Base-by-base conservation (phyloP, 257 asterid species). In the Galeopsis tetrahit region DNA sequence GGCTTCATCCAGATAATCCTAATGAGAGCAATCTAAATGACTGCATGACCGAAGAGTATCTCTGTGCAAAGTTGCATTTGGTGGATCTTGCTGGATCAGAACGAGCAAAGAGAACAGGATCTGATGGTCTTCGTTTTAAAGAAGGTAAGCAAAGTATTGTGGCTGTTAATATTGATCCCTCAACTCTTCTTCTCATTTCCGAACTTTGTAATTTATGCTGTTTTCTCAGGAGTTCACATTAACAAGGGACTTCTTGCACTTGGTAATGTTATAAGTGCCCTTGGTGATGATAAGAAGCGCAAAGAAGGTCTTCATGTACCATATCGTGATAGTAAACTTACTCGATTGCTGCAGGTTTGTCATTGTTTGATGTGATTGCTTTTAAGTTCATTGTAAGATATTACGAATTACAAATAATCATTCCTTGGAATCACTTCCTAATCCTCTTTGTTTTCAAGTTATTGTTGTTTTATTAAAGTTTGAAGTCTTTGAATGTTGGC, bases 71-170 rank as follows among this genome's bases (percentile, higher is more conserved):
- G 80, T 77, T 95, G 87, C 99, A 95, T 85, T 88, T 92, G 84
- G 99, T 95, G 79, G 99, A 95, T 82, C 98, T 95, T 72, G 99
- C 99, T 79, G 99, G 99, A 74, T 95, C 99, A 55, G 99, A 95
- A 78, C 87, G 99, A 6, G 99, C 99, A 17, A 95, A 95, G 87
- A 84, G 98, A 82, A 95, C 99, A 10, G 99, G 99, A 49, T 95
- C 99, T 38, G 97, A 92, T 75, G 99, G 99, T 71, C 85, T 95
- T 67, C 98, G 99, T 65, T 95, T 95, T 79, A 95, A 92, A 82
- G 99, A 95, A 92, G 99, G 99, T 85, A 70, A 68, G 32, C 32
- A 44, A 69, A 28, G 2, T 42, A 51, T 64, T 48, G 69, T 70
- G 0, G 31, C 49, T 14, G 34, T 72, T 21, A 21, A 21, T 21